phyloP scores from a whole-genome alignment of 768 basidiomycete genomes.

The Glaciozyma martinii region DNA sequence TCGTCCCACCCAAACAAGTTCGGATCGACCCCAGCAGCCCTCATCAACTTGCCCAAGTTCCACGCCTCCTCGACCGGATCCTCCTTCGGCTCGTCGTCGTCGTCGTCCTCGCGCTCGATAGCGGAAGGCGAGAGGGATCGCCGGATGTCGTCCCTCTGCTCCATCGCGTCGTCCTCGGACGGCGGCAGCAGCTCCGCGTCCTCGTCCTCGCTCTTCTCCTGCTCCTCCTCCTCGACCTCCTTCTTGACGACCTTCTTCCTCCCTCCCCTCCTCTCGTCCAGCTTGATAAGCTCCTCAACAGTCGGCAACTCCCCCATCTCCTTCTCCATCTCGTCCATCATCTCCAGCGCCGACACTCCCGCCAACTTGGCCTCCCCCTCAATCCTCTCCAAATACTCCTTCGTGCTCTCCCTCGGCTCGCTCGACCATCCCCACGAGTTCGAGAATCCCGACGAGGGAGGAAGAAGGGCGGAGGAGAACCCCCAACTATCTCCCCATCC shows the following conservation, averaged over 20 bases:
- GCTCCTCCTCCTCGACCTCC: not conserved
- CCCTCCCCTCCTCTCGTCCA: not conserved
- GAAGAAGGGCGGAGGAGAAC: not conserved
- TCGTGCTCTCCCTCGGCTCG: not conserved
- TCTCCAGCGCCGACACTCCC: not conserved
- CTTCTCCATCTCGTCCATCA: not conserved
- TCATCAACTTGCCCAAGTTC: not conserved
- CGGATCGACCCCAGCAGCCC: not conserved
- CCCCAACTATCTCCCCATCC: no score
- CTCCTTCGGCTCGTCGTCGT: not conserved
- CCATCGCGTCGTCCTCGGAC: not conserved
- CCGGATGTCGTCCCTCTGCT: not conserved
- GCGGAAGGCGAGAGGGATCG: not conserved
- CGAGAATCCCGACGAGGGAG: not conserved
- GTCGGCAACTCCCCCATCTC: not conserved
- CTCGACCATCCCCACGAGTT: not conserved
- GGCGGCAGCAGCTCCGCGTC: not conserved
- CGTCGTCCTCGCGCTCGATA: not conserved
- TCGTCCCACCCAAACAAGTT: constrained; percentile 7
- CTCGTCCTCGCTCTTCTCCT: not conserved
- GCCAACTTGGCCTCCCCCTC: not conserved
- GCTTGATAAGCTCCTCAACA: not conserved
- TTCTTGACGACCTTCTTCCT: not conserved
- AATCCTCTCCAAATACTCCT: not conserved
- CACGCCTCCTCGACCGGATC: not conserved